Evolutionary conservation across 176 grass and related monocot species (phyloP), one percentile per base, ranked within the genome.

Genomic region (Paspalum vaginatum): DNA sequence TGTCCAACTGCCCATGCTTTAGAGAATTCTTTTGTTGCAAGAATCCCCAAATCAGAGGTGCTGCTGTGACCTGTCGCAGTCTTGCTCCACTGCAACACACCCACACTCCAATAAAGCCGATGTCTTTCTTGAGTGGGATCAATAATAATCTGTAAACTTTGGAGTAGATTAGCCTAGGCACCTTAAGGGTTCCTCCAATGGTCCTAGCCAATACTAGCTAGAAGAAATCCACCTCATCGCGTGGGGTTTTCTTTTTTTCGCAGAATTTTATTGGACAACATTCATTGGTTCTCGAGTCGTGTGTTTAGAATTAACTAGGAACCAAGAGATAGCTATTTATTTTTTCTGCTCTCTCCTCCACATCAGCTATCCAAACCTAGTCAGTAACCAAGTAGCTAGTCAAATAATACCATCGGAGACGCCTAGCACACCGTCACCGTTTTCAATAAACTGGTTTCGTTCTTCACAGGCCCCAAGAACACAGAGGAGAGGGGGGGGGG

Each of bases 1-100:
- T 85, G 78, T 79, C 71, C 76, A 86, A 79, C 81, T 89, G 91
- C 84, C 84, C 86, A 79, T 75, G 61, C 77, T 70, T 81, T 85
- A 51, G 83, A 68, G 70, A 72, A 90, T 91, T 87, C 77, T 75
- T 87, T 93, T 88, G 86, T 76, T 79, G 51, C 77, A 74, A 82
- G 74, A 52, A 88, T 83, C 76, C 86, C 80, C 82, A 37, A 43
- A 79, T 77, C 78, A 70, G 64, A 84, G 71, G n/a, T 51, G 64
- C 48, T 49, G 72, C 21, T 55, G 72, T 73, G 74, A 64, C 63
- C 55, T 81, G 62, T 85, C 55, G 27, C 4, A 57, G 67, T 85
- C 56, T 67, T 55, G 52, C 51, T 66, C 64, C 26, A 52, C 61
- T 78, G 59, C 76, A 56, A 53, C 56, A 65, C 75, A 79, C 59